A percentile compares a stretch with the other conserved stretches of the same genome.
Evolutionary conservation across 768 basidiomycete genomes (phyloP).

Genomic region (Pulveroboletus sp.): DNA sequence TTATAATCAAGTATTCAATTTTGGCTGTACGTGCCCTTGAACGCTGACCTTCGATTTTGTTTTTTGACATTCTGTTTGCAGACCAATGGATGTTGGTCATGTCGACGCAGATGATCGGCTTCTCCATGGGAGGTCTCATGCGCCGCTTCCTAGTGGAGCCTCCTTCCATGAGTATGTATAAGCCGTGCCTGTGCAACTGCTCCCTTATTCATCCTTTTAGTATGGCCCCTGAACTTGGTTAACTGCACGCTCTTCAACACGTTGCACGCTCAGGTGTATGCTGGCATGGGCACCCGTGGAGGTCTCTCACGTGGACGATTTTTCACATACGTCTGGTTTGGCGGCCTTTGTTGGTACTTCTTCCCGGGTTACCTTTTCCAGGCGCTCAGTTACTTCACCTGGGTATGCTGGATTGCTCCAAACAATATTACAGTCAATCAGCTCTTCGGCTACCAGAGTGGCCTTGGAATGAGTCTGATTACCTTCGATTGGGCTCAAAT

Average conservation of each 20-base stretch:
- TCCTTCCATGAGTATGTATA: slow-evolving; percentile 54
- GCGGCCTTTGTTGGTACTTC: slow-evolving; percentile 45
- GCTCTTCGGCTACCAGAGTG: slow-evolving; percentile 59
- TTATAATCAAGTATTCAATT: slow-evolving; percentile 56
- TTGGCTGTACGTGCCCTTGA: slow-evolving; percentile 34
- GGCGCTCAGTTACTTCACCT: slow-evolving; percentile 56
- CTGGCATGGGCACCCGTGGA: slow-evolving; percentile 40
- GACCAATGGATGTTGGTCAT: slow-evolving; percentile 60
- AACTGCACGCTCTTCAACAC: slow-evolving; percentile 73
- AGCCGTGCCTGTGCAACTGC: background rate
- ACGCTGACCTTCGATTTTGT: background rate
- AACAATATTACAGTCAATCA: slow-evolving; percentile 67
- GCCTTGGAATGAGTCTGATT: slow-evolving; percentile 66
- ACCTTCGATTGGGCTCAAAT: slow-evolving; percentile 84
- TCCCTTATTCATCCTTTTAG: slow-evolving; percentile 35
- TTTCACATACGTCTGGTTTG: slow-evolving; percentile 45
- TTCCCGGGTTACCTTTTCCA: slow-evolving; percentile 74
- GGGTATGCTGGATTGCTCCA: slow-evolving; percentile 67
- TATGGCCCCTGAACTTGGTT: slow-evolving; percentile 72
- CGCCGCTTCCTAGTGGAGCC: slow-evolving; percentile 63
- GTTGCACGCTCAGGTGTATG: slow-evolving; percentile 53
- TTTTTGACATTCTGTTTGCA: slow-evolving; percentile 12
- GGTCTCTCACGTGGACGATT: slow-evolving; percentile 51
- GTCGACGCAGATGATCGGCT: slow-evolving; percentile 70
- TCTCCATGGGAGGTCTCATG: slow-evolving; percentile 53